These are phyloP conservation scores for Skeletonema costatum DNA, from an alignment of 108 stramenopile genomes.

Conservation along the genomic window DNA sequence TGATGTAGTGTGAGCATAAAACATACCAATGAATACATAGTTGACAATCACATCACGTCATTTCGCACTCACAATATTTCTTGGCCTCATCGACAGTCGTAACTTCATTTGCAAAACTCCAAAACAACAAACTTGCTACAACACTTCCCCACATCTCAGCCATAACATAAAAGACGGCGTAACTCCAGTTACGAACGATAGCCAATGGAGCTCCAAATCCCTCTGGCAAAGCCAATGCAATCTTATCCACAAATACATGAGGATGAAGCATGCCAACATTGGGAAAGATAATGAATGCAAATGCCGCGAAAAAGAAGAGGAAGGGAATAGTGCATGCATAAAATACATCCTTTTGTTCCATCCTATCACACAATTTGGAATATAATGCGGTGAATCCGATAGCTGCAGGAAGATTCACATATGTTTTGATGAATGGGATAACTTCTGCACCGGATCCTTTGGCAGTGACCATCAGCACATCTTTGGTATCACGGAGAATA, in stretches of 20 bases:
- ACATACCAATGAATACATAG: neutral
- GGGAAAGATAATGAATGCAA: slow-evolving; percentile 92
- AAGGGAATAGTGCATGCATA: slow-evolving; percentile 90
- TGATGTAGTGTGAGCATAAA: neutral
- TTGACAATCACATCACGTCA: neutral
- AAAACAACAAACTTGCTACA: slow-evolving; percentile 95
- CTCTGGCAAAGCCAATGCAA: slow-evolving; percentile 67
- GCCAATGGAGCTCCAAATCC: slow-evolving; percentile 82
- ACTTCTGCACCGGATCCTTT: slow-evolving; percentile 93
- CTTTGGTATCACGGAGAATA: slow-evolving; percentile 96
- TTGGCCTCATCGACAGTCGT: slow-evolving; percentile 96
- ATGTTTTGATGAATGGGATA: slow-evolving; percentile 98
- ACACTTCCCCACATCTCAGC: slow-evolving; percentile 99
- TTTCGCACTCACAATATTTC: slow-evolving; percentile 86
- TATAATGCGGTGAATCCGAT: slow-evolving; percentile 91
- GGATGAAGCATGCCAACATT: slow-evolving; percentile 84
- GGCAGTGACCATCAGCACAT: slow-evolving; percentile 90
- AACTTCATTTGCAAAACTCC: slow-evolving; percentile 98
- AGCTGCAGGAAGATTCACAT: slow-evolving; percentile 87
- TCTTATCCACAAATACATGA: slow-evolving; percentile 81
- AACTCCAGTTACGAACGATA: slow-evolving; percentile 95
- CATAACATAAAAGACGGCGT: slow-evolving; percentile 96
- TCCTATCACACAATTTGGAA: slow-evolving; percentile 77
- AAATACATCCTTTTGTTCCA: slow-evolving; percentile 92
- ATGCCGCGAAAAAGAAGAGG: slow-evolving; percentile 88